Percentiles rank a stretch among this genome's conserved stretches.
Evolutionary conservation across 2,329 filamentous ascomycete genomes (phyloP).

Genomic region (Talaromyces sp.): DNA sequence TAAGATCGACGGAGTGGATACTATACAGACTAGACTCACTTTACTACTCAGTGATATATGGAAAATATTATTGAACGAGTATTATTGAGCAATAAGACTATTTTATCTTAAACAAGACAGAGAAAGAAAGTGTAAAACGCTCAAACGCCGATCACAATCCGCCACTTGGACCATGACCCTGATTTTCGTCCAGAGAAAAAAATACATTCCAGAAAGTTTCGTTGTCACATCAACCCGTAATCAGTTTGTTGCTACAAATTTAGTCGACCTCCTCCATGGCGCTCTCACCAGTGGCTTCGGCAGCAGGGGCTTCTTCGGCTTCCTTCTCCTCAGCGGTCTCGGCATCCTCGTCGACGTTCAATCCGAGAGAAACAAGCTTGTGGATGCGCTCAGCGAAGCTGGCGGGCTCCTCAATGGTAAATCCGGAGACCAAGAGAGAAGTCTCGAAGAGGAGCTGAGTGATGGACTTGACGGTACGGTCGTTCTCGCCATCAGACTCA

Average conservation of each 20-base stretch:
- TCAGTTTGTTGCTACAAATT: slow-evolving; percentile 23
- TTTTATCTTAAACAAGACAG: slow-evolving; percentile 4
- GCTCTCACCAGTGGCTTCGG: slow-evolving; percentile 72
- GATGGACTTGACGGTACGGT: slow-evolving; percentile 98
- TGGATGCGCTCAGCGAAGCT: slow-evolving; percentile 98
- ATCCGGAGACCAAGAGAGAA: slow-evolving; percentile 94
- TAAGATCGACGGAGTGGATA: too few species aligned
- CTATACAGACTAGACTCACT: neutral
- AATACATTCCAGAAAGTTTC: slow-evolving; percentile 16
- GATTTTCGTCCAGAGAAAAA: slow-evolving; percentile 18
- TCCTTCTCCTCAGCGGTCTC: slow-evolving; percentile 61
- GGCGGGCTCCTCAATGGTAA: slow-evolving; percentile 98
- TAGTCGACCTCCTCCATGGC: slow-evolving; percentile 99
- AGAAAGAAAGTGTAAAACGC: slow-evolving; percentile 11
- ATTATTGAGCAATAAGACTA: slow-evolving; percentile 11
- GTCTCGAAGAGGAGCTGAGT: slow-evolving; percentile 99
- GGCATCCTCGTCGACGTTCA: slow-evolving; percentile 94
- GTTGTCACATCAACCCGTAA: slow-evolving; percentile 17
- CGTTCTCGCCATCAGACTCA: slow-evolving; percentile 93
- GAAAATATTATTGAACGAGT: slow-evolving; percentile 4
- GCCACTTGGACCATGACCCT: slow-evolving; percentile 16
- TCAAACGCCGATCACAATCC: slow-evolving; percentile 19
- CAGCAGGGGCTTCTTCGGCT: slow-evolving; percentile 57
- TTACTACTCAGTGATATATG: neutral
- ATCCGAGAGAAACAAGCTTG: slow-evolving; percentile 96